Evolutionary conservation across 2,329 filamentous ascomycete species (phyloP).

Genomic region (Sarocladiaceae sp.): DNA sequence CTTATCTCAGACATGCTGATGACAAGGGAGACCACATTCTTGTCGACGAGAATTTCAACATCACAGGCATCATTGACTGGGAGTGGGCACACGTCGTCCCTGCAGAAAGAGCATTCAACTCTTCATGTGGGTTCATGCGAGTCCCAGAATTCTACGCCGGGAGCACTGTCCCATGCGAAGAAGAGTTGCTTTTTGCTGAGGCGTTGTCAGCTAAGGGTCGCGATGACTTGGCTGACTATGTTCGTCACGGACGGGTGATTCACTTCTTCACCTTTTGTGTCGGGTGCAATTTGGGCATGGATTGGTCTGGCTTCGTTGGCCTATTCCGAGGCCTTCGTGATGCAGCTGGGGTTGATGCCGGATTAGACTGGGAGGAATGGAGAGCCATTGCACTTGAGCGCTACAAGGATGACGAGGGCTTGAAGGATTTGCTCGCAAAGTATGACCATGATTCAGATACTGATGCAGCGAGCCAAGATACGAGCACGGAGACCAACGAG

Average conservation of each 20-base stretch:
- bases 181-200: slow-evolving; percentile 33
- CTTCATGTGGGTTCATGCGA: slow-evolving; percentile 32
- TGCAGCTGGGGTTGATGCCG: slow-evolving; percentile 25
- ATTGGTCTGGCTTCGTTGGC: slow-evolving; percentile 38
- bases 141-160: slow-evolving; percentile 37
- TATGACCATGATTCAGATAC: neutral
- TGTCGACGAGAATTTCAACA: slow-evolving; percentile 38
- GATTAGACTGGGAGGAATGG: slow-evolving; percentile 34
- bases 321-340: slow-evolving; percentile 35
- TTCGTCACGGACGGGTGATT: slow-evolving; percentile 32
- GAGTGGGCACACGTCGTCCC: slow-evolving; percentile 30
- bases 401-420: slow-evolving; percentile 24
- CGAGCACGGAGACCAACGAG: too few relatives aligned
- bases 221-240: slow-evolving; percentile 28
- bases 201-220: slow-evolving; percentile 26
- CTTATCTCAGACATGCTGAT: slow-evolving; percentile 36
- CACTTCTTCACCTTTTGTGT: slow-evolving; percentile 37
- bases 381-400: slow-evolving; percentile 27
- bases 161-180: slow-evolving; percentile 27
- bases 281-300: slow-evolving; percentile 31
- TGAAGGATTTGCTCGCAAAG: slow-evolving; percentile 8
- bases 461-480: neutral
- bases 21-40: slow-evolving; percentile 47
- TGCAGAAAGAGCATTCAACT: slow-evolving; percentile 36
- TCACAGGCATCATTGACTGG: slow-evolving; percentile 46